A percentile compares a stretch with the other conserved stretches of the same genome.
Evolutionary conservation across 495 filamentous ascomycete genomes (phyloP).

Genomic region (Schizothecium vesticola): DNA sequence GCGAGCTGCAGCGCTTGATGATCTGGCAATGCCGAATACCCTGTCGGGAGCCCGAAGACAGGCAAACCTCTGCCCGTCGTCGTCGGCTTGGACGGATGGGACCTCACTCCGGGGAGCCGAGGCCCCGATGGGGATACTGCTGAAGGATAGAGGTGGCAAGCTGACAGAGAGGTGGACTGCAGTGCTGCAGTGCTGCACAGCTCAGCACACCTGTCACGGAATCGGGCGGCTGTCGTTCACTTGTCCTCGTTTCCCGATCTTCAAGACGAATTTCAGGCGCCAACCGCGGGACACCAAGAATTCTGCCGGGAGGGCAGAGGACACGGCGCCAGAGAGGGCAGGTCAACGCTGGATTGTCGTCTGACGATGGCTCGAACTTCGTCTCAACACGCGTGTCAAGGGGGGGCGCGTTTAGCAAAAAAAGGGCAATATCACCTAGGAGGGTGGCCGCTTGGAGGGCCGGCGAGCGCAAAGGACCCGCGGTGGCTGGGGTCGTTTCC

Average conservation of each 20-base stretch:
- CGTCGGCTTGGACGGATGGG: not conserved
- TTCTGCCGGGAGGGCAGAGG: conserved; percentile 17
- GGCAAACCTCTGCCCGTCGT: not conserved
- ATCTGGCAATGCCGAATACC: conserved; percentile 10
- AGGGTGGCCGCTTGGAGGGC: conserved; percentile 24
- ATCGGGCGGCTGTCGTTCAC: not conserved
- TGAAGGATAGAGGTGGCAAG: not conserved
- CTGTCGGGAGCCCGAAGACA: not conserved
- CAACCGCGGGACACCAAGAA: conserved; percentile 18
- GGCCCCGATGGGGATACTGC: not conserved
- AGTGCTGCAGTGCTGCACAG: not conserved
- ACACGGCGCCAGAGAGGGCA: not conserved
- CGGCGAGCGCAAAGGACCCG: conserved; percentile 9
- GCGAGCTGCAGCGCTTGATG: conserved; percentile 6
- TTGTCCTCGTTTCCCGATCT: not conserved
- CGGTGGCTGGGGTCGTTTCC: conserved; percentile 18
- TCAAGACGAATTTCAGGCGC: conserved; percentile 8
- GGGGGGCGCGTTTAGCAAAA: conserved; percentile 15
- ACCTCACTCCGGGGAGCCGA: not conserved
- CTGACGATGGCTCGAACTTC: conserved; percentile 8
- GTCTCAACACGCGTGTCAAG: conserved; percentile 21
- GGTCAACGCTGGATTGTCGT: not conserved
- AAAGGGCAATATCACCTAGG: conserved; percentile 3
- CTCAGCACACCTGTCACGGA: not conserved
- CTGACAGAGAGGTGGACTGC: not conserved